phyloP scores from a whole-genome alignment of 768 basidiomycete genomes.

The Gloeophyllum trabeum region DNA sequence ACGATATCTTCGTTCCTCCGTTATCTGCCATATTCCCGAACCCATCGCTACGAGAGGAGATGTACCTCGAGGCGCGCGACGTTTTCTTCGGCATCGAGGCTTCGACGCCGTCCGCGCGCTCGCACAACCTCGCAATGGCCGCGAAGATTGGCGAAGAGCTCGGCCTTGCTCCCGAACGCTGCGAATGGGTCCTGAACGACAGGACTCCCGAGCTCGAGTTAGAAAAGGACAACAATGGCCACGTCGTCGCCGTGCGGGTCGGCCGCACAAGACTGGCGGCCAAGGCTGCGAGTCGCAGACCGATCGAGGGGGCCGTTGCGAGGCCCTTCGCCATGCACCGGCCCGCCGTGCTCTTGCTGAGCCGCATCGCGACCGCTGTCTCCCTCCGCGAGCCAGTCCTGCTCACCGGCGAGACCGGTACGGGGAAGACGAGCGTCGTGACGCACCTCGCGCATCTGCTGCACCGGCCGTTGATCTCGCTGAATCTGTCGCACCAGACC shows the following conservation, averaged over 20 bases:
- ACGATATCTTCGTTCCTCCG: slow-evolving; percentile 11
- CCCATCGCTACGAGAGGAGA: slow-evolving; percentile 71
- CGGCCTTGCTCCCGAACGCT: slow-evolving; percentile 57
- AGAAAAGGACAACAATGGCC: slow-evolving; percentile 59
- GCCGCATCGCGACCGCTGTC: slow-evolving; percentile 67
- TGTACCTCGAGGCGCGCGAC: slow-evolving; percentile 82
- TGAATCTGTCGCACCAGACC: slow-evolving; percentile 94
- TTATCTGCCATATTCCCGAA: slow-evolving; percentile 51
- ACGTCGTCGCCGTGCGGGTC: slow-evolving; percentile 40
- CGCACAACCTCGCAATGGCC: slow-evolving; percentile 39
- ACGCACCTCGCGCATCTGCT: slow-evolving; percentile 80
- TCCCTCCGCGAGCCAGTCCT: slow-evolving; percentile 74
- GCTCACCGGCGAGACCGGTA: slow-evolving; percentile 97
- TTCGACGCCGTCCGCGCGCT: slow-evolving; percentile 37
- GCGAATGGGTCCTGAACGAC: slow-evolving; percentile 55
- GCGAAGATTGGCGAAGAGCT: slow-evolving; percentile 47
- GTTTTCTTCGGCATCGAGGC: slow-evolving; percentile 77
- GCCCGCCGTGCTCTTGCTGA: slow-evolving; percentile 70
- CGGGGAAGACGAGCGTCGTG: slow-evolving; percentile 91
- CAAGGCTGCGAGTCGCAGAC: slow-evolving; percentile 18
- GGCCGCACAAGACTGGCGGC: slow-evolving; percentile 54
- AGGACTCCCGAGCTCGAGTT: slow-evolving; percentile 57
- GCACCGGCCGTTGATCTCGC: slow-evolving; percentile 64
- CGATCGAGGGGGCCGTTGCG: slow-evolving; percentile 18
- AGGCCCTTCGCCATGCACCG: slow-evolving; percentile 85